These are phyloP conservation scores for Taphrina betulina DNA, from an alignment of 1,139 yeast genomes.

Conservation along the genomic window DNA sequence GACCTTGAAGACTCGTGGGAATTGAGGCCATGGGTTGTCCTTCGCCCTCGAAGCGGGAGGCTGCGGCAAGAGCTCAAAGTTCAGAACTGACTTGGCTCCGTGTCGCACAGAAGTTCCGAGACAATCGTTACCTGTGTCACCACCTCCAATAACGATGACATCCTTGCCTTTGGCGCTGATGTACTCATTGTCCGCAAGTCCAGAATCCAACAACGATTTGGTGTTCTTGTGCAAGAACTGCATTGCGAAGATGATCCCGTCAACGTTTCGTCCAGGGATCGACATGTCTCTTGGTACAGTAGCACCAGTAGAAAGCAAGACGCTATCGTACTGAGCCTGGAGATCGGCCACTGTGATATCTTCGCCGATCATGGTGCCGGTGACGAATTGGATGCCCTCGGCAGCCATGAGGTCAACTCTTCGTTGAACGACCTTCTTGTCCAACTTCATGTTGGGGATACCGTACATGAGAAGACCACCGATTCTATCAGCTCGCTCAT, in stretches of 20 bases:
- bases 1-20: conserved; percentile 97
- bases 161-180: conserved; percentile 67
- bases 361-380: conserved; percentile 79
- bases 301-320: conserved; percentile 90
- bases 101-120: conserved; percentile 97
- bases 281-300: conserved; percentile 93
- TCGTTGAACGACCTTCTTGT: conserved; percentile 86
- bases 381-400: conserved; percentile 80
- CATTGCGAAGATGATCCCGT: conserved; percentile 94
- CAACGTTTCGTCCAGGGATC: conserved; percentile 89
- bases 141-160: conserved; percentile 97
- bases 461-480: conserved; percentile 99
- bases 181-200: conserved; percentile 68
- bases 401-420: conserved; percentile 87
- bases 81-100: conserved; percentile 92
- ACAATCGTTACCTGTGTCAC: conserved; percentile 99
- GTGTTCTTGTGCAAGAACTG: conserved; percentile 85
- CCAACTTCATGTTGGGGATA: conserved; percentile 98
- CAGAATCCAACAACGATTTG: conserved; percentile 77
- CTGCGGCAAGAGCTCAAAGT: conserved; percentile 90
- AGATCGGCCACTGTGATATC: conserved; percentile 63
- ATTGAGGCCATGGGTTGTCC: conserved; percentile 99
- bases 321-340: conserved; percentile 68
- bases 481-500: conserved; percentile 90
- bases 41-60: conserved; percentile 84